These are phyloP conservation scores for Epichloe brachyelytri DNA, from an alignment of 2,329 filamentous ascomycete species.

Conservation along the genomic window DNA sequence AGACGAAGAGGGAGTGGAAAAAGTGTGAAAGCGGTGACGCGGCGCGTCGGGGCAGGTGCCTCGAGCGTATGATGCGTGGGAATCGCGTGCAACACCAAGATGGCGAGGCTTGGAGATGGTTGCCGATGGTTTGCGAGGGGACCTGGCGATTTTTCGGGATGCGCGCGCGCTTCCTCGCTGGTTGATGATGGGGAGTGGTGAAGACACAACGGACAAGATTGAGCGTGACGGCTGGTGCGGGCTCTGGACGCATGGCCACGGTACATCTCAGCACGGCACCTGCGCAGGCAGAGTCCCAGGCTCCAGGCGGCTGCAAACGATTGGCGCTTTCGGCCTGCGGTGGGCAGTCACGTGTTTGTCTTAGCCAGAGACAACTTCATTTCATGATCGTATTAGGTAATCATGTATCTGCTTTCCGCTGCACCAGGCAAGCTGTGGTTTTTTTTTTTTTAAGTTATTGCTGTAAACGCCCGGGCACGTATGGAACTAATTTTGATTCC, in stretches of 20 bases:
- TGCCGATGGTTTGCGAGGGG: slow-evolving; percentile 45
- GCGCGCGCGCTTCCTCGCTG: slow-evolving; percentile 36
- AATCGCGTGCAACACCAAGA: slow-evolving; percentile 42
- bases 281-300: slow-evolving; percentile 15
- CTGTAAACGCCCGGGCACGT: background rate
- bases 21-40: slow-evolving; percentile 27
- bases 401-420: background rate
- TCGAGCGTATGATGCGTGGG: slow-evolving; percentile 31
- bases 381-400: background rate
- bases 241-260: slow-evolving; percentile 21
- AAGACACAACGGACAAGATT: slow-evolving; percentile 39
- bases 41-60: slow-evolving; percentile 29
- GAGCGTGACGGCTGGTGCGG: slow-evolving; percentile 35
- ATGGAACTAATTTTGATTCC: background rate
- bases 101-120: slow-evolving; percentile 41
- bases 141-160: slow-evolving; percentile 49
- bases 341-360: background rate
- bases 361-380: background rate
- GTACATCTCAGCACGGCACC: slow-evolving; percentile 33
- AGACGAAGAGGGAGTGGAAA: slow-evolving; percentile 21
- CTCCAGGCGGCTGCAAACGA: slow-evolving; percentile 11
- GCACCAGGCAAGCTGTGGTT: background rate
- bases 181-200: slow-evolving; percentile 39
- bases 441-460: background rate
- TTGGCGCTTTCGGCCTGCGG: slow-evolving; percentile 7